These are phyloP conservation scores for Piedraia hortae DNA, from an alignment of 2,329 filamentous ascomycete genomes.

Conservation along the genomic window DNA sequence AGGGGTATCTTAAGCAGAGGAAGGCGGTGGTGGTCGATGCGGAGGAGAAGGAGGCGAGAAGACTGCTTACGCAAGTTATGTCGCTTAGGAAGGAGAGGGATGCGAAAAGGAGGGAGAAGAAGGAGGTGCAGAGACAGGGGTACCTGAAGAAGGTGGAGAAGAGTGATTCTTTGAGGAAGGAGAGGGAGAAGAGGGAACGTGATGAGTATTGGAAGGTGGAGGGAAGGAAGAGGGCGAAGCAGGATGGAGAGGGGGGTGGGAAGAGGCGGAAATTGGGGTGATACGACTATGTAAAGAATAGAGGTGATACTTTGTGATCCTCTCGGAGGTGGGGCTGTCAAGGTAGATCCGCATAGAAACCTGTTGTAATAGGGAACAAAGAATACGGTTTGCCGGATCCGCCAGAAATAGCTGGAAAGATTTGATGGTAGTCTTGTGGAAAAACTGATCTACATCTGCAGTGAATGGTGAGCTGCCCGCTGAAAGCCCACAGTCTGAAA, in stretches of 20 bases:
- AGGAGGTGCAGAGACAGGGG: slow-evolving; percentile 59
- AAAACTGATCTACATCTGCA: too few species aligned
- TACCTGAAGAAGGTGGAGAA: slow-evolving; percentile 66
- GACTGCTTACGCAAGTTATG: slow-evolving; percentile 77
- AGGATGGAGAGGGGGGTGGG: slow-evolving; percentile 17
- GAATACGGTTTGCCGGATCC: too few species aligned
- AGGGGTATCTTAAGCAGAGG: slow-evolving; percentile 71
- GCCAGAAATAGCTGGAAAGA: too few species aligned
- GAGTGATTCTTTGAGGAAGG: slow-evolving; percentile 58
- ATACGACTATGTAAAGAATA: too few species aligned
- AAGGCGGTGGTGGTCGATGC: slow-evolving; percentile 56
- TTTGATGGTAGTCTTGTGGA: too few species aligned
- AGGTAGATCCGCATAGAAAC: too few species aligned
- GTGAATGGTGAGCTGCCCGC: too few species aligned
- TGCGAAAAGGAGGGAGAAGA: slow-evolving; percentile 55
- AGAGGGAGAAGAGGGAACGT: slow-evolving; percentile 68
- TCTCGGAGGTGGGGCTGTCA: too few species aligned
- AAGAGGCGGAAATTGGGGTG: too few species aligned
- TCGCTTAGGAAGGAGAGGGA: slow-evolving; percentile 76
- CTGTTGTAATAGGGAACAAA: too few species aligned
- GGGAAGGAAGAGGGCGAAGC: slow-evolving; percentile 43
- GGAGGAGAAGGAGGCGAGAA: slow-evolving; percentile 70
- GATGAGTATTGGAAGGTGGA: slow-evolving; percentile 84
- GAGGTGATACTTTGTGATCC: too few species aligned
- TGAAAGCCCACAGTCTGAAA: too few species aligned